phyloP scores from a whole-genome alignment of 2,329 filamentous ascomycete species.

The Colletotrichum sp. region DNA sequence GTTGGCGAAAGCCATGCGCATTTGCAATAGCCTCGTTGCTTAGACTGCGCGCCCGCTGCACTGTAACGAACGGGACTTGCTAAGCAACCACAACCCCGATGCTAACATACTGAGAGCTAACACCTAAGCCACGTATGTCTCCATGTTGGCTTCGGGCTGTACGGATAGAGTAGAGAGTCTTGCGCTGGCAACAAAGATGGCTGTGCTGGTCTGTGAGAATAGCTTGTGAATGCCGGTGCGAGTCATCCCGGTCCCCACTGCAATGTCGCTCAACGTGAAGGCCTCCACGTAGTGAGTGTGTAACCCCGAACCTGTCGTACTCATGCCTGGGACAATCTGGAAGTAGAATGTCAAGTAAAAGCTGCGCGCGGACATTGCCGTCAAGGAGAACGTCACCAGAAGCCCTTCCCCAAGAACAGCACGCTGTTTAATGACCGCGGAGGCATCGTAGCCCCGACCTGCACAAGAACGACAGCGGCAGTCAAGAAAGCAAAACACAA shows the following conservation, averaged over 20 bases:
- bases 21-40: not conserved
- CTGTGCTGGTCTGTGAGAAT: not conserved
- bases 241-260: not conserved
- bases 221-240: not conserved
- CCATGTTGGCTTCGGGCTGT: not conserved
- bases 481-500: not conserved
- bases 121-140: not conserved
- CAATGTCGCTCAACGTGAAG: not conserved
- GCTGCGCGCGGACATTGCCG: not conserved
- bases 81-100: not conserved
- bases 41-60: not conserved
- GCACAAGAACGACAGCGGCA: not conserved
- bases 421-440: not conserved
- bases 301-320: not conserved
- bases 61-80: not conserved
- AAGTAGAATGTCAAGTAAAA: not conserved
- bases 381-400: not conserved
- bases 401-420: not conserved
- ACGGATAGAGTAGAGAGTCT: not conserved
- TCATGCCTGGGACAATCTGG: not conserved
- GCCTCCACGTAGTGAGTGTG: not conserved
- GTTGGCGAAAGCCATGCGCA: not conserved
- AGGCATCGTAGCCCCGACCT: not conserved
- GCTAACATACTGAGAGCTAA: not conserved
- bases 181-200: not conserved